Percentiles rank a stretch among this genome's conserved stretches.
Evolutionary conservation across 805 yeast species (phyloP).

Genomic region (Candida pseudofarinosa): DNA sequence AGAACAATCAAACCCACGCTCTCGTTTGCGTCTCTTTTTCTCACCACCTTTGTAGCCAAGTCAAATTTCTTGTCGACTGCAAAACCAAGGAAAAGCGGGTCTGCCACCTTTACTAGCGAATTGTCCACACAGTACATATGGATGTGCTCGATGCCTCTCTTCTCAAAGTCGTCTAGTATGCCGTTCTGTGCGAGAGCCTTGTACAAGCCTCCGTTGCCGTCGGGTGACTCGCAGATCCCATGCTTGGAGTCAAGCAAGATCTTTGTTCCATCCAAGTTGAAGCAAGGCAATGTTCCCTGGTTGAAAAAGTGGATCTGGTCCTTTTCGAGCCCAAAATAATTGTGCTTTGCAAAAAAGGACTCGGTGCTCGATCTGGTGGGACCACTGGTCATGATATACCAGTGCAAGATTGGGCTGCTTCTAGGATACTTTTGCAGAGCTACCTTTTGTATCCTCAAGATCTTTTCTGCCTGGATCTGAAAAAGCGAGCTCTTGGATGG

Average conservation of each 20-base stretch:
- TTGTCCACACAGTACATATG: conserved; percentile 98
- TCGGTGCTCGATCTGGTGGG: conserved; percentile 81
- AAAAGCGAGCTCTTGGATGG: conserved; percentile 83
- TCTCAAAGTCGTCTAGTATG: conserved; percentile 62
- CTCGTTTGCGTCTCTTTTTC: conserved; percentile 84
- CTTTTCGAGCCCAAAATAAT: conserved; percentile 65
- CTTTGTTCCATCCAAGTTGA: conserved; percentile 63
- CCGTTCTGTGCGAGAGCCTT: conserved; percentile 67
- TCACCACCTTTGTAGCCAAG: conserved; percentile 89
- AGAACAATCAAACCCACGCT: conserved; percentile 88
- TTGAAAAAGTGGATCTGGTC: conserved; percentile 74
- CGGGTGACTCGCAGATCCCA: conserved; percentile 80
- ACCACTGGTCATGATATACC: conserved; percentile 94
- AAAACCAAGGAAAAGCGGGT: conserved; percentile 86
- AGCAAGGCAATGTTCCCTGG: conserved; percentile 94
- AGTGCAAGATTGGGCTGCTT: conserved; percentile 46
- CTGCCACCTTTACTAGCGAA: conserved; percentile 86
- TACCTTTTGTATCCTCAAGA: conserved; percentile 57
- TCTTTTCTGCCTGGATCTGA: conserved; percentile 89
- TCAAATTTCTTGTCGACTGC: conserved; percentile 63
- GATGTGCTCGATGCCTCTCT: conserved; percentile 75
- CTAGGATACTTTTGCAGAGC: conserved; percentile 32
- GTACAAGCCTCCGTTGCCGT: conserved; percentile 97
- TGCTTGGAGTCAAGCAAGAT: conserved; percentile 57
- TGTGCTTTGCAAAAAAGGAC: conserved; percentile 54